Evolutionary conservation across 2,329 filamentous ascomycete genomes (phyloP).

Genomic region (Fusarium oligoseptatum): DNA sequence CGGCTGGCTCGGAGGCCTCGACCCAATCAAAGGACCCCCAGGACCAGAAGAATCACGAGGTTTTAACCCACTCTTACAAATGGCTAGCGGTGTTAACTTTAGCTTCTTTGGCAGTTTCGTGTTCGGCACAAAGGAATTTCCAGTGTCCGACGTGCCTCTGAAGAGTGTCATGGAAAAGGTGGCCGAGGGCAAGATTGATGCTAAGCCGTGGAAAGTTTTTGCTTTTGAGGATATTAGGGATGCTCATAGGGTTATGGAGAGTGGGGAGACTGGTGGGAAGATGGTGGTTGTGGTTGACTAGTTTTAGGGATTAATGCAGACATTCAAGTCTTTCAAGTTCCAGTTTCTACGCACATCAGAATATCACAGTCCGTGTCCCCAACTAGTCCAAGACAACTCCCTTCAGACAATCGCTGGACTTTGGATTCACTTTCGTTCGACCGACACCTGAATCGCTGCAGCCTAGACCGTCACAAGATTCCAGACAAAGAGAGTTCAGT

Average conservation of each 20-base stretch:
- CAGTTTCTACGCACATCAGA: not conserved
- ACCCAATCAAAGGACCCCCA: not conserved
- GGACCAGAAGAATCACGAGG: conserved; percentile 49
- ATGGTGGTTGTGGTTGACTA: conserved; percentile 3
- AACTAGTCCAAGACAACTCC: not conserved
- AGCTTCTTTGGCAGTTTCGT: conserved; percentile 59
- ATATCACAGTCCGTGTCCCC: not conserved
- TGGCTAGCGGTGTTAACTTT: conserved; percentile 60
- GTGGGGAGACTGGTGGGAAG: not conserved
- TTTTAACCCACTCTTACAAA: conserved; percentile 60
- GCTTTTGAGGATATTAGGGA: conserved; percentile 48
- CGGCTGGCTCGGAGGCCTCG: conserved; percentile 1
- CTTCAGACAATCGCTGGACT: not conserved
- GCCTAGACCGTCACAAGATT: too few relatives aligned
- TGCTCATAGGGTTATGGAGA: not conserved
- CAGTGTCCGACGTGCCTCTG: conserved; percentile 39
- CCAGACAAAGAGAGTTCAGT: too few relatives aligned
- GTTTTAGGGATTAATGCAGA: not conserved
- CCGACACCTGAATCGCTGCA: too few relatives aligned
- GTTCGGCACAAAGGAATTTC: conserved; percentile 52
- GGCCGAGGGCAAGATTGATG: conserved; percentile 51
- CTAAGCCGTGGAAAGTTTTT: conserved; percentile 51
- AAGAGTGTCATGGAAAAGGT: conserved; percentile 54
- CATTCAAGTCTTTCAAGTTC: not conserved
- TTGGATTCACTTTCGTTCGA: too few relatives aligned